Base-by-base conservation (phyloP, 2,329 filamentous ascomycete genomes). In the Fusarium sp. region DNA sequence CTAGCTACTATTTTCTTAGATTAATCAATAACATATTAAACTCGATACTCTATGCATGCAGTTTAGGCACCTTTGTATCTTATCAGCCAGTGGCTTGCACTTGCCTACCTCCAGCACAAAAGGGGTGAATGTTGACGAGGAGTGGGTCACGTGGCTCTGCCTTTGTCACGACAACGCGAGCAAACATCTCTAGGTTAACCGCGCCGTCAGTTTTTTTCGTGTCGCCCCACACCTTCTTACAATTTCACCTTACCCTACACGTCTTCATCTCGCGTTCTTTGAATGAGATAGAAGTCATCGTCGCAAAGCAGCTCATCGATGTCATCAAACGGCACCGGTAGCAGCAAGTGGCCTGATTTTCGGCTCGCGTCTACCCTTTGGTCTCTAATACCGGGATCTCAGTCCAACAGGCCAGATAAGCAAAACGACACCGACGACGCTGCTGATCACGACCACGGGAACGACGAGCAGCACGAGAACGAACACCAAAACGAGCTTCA, bases 301-400 rank as follows among this genome's bases (percentile, higher is more conserved):
- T 64, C 66, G 37, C 56, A 41, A 55, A 54, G 40, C 50, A 58
- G 65, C 60, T 65, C 55, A 69, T 71, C 70, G 64, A 78, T 77
- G 75, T 65, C 75, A 62, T 70, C 72, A 44, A 74, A 61, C 55
- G 60, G 59, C 52, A 57, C 57, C 37, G 42, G 63, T 30, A 71
- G 64, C 57, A 74, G 64, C 69, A 76, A 74, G 77, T 80, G 78
- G 77, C 72, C 74, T 62, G 69, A 78, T 62, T 74, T 77, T 50
- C 72, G 73, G 58, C 66, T 79, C 63, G 76, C 77, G 53, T 78
- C 77, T 47, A 75, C 70, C 26, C 65, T 77, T 31, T 73, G 71
- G 65, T 74, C 72, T 41, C 68, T 77, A 10, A 69, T 76, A 42
- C 57, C 57, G 20, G 75, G 76, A 60, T 71, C 76, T 23, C 74